Conservation (phyloP, 176 grass and related monocot species). For the Dendrocalamus sinicus region DNA sequence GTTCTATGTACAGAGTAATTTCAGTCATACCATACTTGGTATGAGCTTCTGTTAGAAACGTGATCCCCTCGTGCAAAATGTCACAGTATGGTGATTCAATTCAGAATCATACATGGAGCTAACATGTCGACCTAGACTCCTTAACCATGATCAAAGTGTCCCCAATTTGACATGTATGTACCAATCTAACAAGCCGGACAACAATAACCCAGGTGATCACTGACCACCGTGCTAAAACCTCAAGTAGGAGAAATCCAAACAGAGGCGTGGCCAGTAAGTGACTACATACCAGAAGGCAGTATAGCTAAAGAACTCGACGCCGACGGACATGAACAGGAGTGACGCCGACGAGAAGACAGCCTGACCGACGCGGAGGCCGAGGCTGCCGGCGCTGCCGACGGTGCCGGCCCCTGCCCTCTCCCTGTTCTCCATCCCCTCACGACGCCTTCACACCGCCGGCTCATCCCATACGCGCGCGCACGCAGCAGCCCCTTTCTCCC, state of each 20-base stretch:
- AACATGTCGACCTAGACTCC: neutral
- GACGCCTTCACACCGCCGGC: constrained; percentile 31
- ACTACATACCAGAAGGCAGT: constrained; percentile 75
- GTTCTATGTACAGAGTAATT: neutral
- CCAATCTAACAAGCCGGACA: neutral
- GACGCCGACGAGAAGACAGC: constrained; percentile 82
- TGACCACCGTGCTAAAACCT: neutral
- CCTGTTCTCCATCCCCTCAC: constrained; percentile 40
- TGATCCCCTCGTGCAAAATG: neutral
- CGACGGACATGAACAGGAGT: constrained; percentile 90
- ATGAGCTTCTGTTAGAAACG: neutral
- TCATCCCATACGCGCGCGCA: constrained; percentile 40
- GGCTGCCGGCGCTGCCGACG: constrained; percentile 74
- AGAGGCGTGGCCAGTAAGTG: neutral
- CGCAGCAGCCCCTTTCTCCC: neutral
- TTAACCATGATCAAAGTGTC: neutral
- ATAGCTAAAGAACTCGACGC: constrained; percentile 95
- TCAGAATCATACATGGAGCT: neutral
- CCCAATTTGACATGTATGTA: neutral
- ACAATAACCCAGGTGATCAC: neutral
- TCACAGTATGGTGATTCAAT: neutral
- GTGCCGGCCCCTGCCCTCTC: constrained; percentile 43
- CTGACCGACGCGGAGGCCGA: constrained; percentile 80
- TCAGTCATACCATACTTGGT: neutral
- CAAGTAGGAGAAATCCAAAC: neutral